These are phyloP conservation scores for Lycium barbarum DNA, from an alignment of 257 asterid genomes.

Conservation along the genomic window DNA sequence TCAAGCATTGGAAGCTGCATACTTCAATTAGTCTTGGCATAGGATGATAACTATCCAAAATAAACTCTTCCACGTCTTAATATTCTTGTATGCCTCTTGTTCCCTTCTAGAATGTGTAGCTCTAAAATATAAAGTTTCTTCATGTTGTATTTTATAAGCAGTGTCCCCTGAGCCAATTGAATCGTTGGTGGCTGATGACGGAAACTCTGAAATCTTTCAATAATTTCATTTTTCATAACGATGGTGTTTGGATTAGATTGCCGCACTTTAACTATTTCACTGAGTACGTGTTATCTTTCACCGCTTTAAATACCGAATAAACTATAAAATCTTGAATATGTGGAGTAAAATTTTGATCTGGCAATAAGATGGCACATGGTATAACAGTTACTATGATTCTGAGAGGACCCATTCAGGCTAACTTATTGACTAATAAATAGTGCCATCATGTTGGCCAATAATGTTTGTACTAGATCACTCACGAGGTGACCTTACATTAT, in stretches of 20 bases:
- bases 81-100: neutral
- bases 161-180: slow-evolving; percentile 16
- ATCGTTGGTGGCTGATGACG: neutral
- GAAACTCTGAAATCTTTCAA: neutral
- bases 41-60: slow-evolving; percentile 11
- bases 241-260: neutral
- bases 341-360: neutral
- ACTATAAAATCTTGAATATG: neutral
- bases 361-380: slow-evolving; percentile 20
- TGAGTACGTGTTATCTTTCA: neutral
- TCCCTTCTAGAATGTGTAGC: neutral
- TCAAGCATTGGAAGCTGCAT: slow-evolving; percentile 52
- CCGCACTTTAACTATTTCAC: neutral
- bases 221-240: neutral
- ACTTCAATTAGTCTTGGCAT: slow-evolving; percentile 51
- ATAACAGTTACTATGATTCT: neutral
- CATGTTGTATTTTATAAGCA: slow-evolving; percentile 13
- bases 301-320: neutral
- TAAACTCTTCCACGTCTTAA: neutral
- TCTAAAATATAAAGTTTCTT: neutral
- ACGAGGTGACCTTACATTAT: neutral
- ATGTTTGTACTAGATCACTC: slow-evolving; percentile 11
- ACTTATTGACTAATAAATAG: slow-evolving; percentile 6
- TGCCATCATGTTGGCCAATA: slow-evolving; percentile 23
- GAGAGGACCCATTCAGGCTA: neutral